Evolutionary conservation across 164 flowering plant species (phyloP).

Genomic region (Malania oleifera): DNA sequence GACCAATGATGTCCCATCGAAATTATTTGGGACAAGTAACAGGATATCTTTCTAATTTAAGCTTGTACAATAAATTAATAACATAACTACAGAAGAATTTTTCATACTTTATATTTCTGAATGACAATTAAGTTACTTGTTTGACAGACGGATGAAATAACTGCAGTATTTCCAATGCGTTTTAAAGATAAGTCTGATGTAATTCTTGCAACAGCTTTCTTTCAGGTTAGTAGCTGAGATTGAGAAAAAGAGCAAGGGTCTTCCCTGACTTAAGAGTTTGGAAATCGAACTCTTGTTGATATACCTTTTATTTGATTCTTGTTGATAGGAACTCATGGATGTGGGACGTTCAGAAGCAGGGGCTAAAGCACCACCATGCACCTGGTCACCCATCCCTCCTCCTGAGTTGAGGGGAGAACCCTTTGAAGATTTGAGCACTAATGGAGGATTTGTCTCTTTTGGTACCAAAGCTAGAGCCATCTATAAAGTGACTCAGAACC

Average conservation of each 20-base stretch:
- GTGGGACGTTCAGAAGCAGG: constrained; percentile 46
- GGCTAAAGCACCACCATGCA: constrained; percentile 69
- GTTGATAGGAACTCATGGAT: constrained; percentile 66
- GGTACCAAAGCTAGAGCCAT: constrained; percentile 28
- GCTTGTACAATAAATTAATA: too few species aligned
- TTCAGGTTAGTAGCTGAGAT: constrained; percentile 51
- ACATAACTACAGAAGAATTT: not conserved
- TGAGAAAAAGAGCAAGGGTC: not conserved
- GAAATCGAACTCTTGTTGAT: not conserved
- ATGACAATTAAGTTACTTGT: not conserved
- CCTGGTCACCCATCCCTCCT: constrained; percentile 93
- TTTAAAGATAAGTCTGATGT: constrained; percentile 74
- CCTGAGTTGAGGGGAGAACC: constrained; percentile 76
- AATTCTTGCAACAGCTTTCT: constrained; percentile 70
- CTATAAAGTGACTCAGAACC: not conserved
- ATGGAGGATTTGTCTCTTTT: constrained; percentile 86
- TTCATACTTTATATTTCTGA: not conserved
- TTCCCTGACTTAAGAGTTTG: not conserved
- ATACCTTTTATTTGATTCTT: not conserved
- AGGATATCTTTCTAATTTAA: too few species aligned
- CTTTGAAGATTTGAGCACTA: constrained; percentile 71
- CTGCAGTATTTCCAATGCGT: constrained; percentile 73
- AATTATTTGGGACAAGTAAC: too few species aligned
- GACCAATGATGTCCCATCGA: too few species aligned
- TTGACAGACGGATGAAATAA: constrained; percentile 57